phyloP scores from a whole-genome alignment of 176 grass and related monocot genomes.

The Lolium multiflorum region DNA sequence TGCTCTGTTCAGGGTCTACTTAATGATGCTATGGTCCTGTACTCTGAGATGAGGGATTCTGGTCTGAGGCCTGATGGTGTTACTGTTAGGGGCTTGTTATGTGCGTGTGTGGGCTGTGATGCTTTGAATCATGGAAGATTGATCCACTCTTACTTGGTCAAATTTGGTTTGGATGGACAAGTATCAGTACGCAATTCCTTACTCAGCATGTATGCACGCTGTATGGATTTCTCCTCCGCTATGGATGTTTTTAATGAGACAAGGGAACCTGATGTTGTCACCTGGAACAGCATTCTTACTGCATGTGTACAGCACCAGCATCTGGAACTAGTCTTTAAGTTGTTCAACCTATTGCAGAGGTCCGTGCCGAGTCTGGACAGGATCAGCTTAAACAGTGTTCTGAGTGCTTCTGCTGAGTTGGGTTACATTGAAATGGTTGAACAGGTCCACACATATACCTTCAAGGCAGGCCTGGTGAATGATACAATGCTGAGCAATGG shows the following conservation, averaged over 20 bases:
- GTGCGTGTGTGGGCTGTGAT: conserved; percentile 72
- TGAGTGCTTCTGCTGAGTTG: conserved; percentile 66
- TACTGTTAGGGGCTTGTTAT: conserved; percentile 69
- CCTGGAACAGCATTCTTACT: conserved; percentile 64
- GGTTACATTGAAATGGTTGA: conserved; percentile 68
- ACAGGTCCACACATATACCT: conserved; percentile 55
- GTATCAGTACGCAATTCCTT: conserved; percentile 56
- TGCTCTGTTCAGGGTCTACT: conserved; percentile 73
- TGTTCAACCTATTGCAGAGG: conserved; percentile 53
- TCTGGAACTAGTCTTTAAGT: conserved; percentile 50
- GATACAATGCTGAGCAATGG: conserved; percentile 57
- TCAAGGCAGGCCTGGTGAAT: conserved; percentile 53
- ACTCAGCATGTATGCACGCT: conserved; percentile 64
- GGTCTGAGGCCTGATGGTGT: conserved; percentile 67
- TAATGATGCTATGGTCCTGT: conserved; percentile 56
- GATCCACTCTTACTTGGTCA: conserved; percentile 66
- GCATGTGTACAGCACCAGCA: conserved; percentile 54
- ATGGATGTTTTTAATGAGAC: conserved; percentile 54
- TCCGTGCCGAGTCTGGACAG: conserved; percentile 57
- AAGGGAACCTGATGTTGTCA: conserved; percentile 46
- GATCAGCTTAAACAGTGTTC: conserved; percentile 68
- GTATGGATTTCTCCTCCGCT: conserved; percentile 56
- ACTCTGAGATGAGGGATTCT: conserved; percentile 70
- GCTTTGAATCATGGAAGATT: conserved; percentile 59
- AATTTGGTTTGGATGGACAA: conserved; percentile 47